Base-by-base conservation (phyloP, 78 protist species). In the Neovahlkampfia damariscottae region DNA sequence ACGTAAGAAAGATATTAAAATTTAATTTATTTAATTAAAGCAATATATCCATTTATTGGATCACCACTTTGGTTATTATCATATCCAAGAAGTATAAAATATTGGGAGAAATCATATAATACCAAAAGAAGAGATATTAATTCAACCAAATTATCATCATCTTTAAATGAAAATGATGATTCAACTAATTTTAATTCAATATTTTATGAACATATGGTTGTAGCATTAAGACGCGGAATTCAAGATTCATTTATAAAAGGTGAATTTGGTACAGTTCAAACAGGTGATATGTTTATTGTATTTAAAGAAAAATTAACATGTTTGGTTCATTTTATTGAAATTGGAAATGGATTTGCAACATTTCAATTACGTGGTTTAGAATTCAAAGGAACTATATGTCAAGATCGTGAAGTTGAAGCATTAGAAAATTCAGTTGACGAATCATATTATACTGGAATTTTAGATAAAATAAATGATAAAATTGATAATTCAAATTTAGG, bases 321-420 rank as follows among this genome's bases (percentile, higher is more conserved):
- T 38, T 9, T 73, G 77, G 27, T 73, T 27, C 8, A 9, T 8
- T 67, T 73, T 9, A 9, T 73, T 41, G 27, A 9, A 19, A 8
- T 69, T 38, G 76, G 70, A 32, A 2, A 79, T 38, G 77, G 76
- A 3, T 40, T n/a, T 27, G 28, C 39, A 5, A 1, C 83, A 30
- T 79, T 79, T 40, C 83, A 79, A 4, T 3, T 79, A 0, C 73
- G 83, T 34, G 83, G 83, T 5, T 58, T 79, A 28, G 83, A 79
- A 38, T 70, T 70, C 5, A 8, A 73, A 9, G 77, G 77, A 67
- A 73, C 77, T 8, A 19, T 73, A 8, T 73, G 77, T 41, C 77
- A 73, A 10, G 77, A 73, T 59, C 9, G 9, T 27, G 77, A 73
- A 10, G 77, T 67, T 8, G 73, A 28, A n/a, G 77, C 77, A 8